Evolutionary conservation across 306 rosid species (phyloP).

Genomic region (Luffa acutangula): DNA sequence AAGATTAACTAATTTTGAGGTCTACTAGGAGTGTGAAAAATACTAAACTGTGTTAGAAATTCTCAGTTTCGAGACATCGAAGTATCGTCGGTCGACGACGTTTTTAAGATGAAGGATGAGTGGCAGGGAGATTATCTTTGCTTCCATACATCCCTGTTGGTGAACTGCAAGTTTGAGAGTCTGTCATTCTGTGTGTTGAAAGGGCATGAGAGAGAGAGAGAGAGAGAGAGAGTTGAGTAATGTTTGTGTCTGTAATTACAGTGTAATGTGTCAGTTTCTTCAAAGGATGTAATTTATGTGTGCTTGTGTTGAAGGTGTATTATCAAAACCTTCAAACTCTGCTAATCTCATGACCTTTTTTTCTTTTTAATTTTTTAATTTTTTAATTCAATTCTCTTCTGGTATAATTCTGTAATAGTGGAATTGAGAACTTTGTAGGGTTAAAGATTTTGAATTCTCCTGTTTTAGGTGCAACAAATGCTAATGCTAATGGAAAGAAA

Average conservation of each 20-base stretch:
- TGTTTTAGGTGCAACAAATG: neutral
- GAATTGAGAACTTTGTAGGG: neutral
- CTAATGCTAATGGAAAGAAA: too few species aligned
- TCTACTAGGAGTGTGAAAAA: neutral
- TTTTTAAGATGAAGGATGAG: neutral
- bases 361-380: neutral
- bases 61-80: neutral
- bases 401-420: neutral
- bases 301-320: conserved; percentile 6
- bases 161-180: neutral
- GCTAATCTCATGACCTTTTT: neutral
- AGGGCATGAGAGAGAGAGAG: neutral
- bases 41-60: neutral
- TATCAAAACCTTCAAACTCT: neutral
- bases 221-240: neutral
- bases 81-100: neutral
- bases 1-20: neutral
- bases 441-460: neutral
- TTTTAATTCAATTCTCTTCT: neutral
- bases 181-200: neutral
- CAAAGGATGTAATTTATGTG: conserved; percentile 2
- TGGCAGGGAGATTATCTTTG: neutral
- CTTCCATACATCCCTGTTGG: neutral
- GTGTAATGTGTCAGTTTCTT: neutral
- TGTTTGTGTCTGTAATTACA: conserved; percentile 1